Evolutionary conservation across 2,329 filamentous ascomycete genomes (phyloP).

Genomic region (Pestalotiopsis fici): DNA sequence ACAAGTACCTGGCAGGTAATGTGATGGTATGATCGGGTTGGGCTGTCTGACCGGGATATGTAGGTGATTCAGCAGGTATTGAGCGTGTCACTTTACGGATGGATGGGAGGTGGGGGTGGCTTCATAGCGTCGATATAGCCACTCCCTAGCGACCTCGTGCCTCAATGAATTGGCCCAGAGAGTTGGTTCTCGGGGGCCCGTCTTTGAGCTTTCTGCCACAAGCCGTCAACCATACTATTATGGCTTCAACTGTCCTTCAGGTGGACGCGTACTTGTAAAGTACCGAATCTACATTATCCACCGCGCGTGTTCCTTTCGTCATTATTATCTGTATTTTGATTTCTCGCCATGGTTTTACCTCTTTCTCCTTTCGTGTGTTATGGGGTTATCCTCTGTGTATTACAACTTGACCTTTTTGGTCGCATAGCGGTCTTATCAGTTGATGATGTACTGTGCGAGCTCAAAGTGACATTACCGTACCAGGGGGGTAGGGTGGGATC

Average conservation of each 20-base stretch:
- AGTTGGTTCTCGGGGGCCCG: neutral
- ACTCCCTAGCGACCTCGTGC: neutral
- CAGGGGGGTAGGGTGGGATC: neutral
- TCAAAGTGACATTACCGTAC: neutral
- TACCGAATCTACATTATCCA: neutral
- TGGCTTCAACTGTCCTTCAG: neutral
- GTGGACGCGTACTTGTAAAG: neutral
- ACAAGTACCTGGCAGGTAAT: neutral
- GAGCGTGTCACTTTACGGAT: neutral
- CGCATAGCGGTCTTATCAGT: constrained; percentile 5
- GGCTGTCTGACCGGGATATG: constrained; percentile 1
- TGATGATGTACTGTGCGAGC: neutral
- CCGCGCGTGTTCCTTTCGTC: neutral
- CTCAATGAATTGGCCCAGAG: constrained; percentile 7
- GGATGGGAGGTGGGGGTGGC: neutral
- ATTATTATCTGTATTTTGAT: neutral
- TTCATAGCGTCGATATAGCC: neutral
- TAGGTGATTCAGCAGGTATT: constrained; percentile 3
- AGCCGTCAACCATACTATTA: neutral
- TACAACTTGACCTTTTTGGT: neutral
- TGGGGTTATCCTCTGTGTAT: neutral
- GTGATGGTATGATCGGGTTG: neutral
- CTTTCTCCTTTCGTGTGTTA: neutral
- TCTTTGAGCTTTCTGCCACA: neutral
- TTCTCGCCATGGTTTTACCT: neutral